phyloP scores from a whole-genome alignment of 495 filamentous ascomycete species.

The Symbiotaphrina buchneri region DNA sequence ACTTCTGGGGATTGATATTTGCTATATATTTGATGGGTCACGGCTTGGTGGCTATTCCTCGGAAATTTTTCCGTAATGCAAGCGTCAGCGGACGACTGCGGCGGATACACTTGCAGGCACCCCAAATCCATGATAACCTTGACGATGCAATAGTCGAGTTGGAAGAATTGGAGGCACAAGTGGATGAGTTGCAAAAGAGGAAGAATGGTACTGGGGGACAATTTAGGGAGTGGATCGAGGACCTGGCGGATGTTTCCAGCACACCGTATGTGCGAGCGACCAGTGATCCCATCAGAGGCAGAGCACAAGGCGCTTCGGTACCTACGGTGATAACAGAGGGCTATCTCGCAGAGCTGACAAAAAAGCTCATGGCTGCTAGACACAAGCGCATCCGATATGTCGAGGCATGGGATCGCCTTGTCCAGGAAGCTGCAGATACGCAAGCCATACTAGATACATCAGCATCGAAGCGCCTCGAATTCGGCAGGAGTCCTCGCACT shows the following conservation, averaged over 20 bases:
- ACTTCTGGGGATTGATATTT: slow-evolving; percentile 75
- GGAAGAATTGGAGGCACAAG: slow-evolving; percentile 60
- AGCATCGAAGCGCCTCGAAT: slow-evolving; percentile 57
- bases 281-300: slow-evolving; percentile 13
- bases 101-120: slow-evolving; percentile 55
- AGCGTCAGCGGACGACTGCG: slow-evolving; percentile 47
- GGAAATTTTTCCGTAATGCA: slow-evolving; percentile 53
- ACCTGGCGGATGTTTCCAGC: slow-evolving; percentile 48
- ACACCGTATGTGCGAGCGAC: too few relatives aligned
- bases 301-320: slow-evolving; percentile 13
- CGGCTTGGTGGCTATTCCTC: slow-evolving; percentile 76
- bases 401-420: slow-evolving; percentile 64
- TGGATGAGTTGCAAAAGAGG: slow-evolving; percentile 50
- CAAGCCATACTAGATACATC: slow-evolving; percentile 74
- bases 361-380: slow-evolving; percentile 54
- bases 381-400: slow-evolving; percentile 66
- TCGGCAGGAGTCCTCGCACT: slow-evolving; percentile 32
- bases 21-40: slow-evolving; percentile 97
- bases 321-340: slow-evolving; percentile 81
- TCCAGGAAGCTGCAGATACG: slow-evolving; percentile 44
- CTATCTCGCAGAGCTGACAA: slow-evolving; percentile 74
- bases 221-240: slow-evolving; percentile 91
- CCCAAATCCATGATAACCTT: slow-evolving; percentile 65
- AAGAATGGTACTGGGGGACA: slow-evolving; percentile 64
- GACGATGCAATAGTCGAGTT: slow-evolving; percentile 64